Conservation (phyloP, 1,284 basidiomycete species). For the Ganoderma resinaceum region DNA sequence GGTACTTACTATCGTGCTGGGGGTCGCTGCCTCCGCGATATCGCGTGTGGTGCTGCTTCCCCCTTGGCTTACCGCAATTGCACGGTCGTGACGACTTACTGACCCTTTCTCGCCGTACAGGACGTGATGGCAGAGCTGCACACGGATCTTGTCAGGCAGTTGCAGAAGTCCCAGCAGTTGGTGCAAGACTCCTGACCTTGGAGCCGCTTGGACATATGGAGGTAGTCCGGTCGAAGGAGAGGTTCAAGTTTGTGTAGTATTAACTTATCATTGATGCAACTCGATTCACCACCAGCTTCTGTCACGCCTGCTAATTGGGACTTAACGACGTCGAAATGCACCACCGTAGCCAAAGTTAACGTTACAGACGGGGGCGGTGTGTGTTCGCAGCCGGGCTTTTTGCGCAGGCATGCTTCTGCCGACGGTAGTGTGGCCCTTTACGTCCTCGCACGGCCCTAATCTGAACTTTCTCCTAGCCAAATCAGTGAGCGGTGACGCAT, state of each 20-base stretch:
- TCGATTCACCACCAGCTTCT: conserved; percentile 13
- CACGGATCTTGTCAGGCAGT: conserved; percentile 26
- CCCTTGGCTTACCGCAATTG: conserved; percentile 3
- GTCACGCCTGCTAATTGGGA: conserved; percentile 25
- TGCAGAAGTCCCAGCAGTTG: conserved; percentile 22
- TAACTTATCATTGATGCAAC: conserved; percentile 19
- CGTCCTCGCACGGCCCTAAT: conserved; percentile 21
- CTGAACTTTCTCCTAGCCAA: not conserved
- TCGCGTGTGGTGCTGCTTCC: not conserved
- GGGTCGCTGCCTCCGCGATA: not conserved
- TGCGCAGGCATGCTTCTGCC: conserved; percentile 17
- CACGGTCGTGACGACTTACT: conserved; percentile 19
- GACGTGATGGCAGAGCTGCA: conserved; percentile 29
- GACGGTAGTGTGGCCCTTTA: conserved; percentile 23
- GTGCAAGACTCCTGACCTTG: conserved; percentile 19
- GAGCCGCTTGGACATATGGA: conserved; percentile 20
- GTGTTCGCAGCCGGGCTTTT: conserved; percentile 6
- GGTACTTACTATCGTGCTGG: not conserved
- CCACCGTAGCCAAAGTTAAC: not conserved
- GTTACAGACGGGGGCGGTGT: conserved; percentile 14
- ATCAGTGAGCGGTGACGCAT: conserved; percentile 7
- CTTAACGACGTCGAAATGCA: conserved; percentile 6
- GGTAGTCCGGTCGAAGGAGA: conserved; percentile 1
- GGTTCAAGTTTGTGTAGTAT: conserved; percentile 8
- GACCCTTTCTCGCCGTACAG: conserved; percentile 9